Percentiles rank a stretch among this genome's conserved stretches.
phyloP scores from a whole-genome alignment of 78 protist species.

The Dictyostelium purpureum region DNA sequence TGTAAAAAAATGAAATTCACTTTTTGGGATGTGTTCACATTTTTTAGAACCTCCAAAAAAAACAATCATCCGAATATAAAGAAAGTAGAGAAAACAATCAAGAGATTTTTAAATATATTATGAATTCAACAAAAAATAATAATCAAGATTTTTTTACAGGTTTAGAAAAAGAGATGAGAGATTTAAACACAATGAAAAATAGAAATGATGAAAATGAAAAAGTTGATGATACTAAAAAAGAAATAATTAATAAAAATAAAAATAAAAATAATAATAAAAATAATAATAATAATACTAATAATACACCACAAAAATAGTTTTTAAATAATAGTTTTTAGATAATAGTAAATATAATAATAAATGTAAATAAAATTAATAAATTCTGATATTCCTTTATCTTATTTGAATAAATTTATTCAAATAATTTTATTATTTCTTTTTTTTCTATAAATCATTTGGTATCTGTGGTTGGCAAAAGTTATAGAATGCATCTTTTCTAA shows the following conservation, averaged over 20 bases:
- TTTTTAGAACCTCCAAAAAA: constrained; percentile 5
- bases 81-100: constrained; percentile 30
- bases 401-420: too few species aligned
- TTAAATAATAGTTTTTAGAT: not conserved
- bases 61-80: not conserved
- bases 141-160: constrained; percentile 13
- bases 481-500: constrained; percentile 81
- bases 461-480: constrained; percentile 73
- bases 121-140: constrained; percentile 31
- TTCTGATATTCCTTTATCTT: too few species aligned
- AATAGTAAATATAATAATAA: not conserved
- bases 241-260: not conserved
- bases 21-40: not conserved
- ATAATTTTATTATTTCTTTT: not conserved
- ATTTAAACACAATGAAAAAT: not conserved
- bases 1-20: not conserved
- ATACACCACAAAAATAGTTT: not conserved
- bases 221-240: not conserved
- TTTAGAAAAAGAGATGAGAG: constrained; percentile 5
- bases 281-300: not conserved
- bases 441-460: constrained; percentile 34
- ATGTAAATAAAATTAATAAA: not conserved
- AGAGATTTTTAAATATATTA: constrained; percentile 35
- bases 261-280: not conserved
- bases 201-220: not conserved